These are phyloP conservation scores for Dendryphion nanum DNA, from an alignment of 2,329 filamentous ascomycete species.

Conservation along the genomic window DNA sequence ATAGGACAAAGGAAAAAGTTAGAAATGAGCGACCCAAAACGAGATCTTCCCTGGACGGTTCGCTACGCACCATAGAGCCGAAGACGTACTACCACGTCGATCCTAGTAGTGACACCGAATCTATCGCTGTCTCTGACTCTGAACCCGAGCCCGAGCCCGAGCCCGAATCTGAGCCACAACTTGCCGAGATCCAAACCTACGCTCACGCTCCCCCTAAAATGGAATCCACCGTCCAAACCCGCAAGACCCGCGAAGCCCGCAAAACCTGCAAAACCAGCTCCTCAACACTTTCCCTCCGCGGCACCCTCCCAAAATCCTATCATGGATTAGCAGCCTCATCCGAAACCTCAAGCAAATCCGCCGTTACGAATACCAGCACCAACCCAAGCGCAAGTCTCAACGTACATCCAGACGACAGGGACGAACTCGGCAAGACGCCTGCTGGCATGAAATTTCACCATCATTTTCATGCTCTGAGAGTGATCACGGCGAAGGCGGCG, in stretches of 20 bases:
- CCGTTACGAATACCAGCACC: conserved; percentile 3
- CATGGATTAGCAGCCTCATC: conserved; percentile 1
- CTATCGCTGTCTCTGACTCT: too few relatives aligned
- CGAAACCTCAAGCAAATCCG: not conserved
- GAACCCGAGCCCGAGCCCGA: not conserved
- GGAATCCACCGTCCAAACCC: not conserved
- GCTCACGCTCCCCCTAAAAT: not conserved
- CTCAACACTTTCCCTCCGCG: not conserved
- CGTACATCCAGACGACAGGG: conserved; percentile 5
- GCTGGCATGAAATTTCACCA: not conserved
- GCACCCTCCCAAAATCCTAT: not conserved
- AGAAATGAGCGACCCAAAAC: too few relatives aligned
- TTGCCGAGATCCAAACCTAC: not conserved
- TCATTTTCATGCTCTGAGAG: too few relatives aligned
- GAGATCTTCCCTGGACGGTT: too few relatives aligned
- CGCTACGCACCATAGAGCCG: too few relatives aligned
- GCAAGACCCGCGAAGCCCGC: not conserved
- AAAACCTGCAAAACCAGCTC: not conserved
- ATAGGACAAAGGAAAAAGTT: too few relatives aligned
- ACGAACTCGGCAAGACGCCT: conserved; percentile 16
- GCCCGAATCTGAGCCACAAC: not conserved
- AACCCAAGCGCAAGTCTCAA: conserved; percentile 2
- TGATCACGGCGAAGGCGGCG: not conserved
- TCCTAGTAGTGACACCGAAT: not conserved
- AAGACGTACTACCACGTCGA: too few relatives aligned